Evolutionary conservation across 495 filamentous ascomycete species (phyloP).

Genomic region (Astrothelium subdiscretum): DNA sequence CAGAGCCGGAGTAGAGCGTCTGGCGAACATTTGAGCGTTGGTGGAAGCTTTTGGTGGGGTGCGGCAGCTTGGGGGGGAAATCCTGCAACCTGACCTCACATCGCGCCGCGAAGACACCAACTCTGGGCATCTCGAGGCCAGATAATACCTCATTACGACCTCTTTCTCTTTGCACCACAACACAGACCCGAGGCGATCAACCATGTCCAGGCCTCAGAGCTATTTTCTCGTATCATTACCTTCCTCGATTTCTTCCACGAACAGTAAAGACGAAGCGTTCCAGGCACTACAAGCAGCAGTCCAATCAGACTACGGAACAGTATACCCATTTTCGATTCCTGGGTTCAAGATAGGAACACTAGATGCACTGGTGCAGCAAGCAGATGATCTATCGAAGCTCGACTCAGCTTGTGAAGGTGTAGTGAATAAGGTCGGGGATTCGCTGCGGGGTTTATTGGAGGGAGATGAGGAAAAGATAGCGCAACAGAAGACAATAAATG

Average conservation of each 20-base stretch:
- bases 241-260: slow-evolving; percentile 57
- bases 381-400: slow-evolving; percentile 87
- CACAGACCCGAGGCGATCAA: background rate
- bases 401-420: slow-evolving; percentile 66
- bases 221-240: slow-evolving; percentile 60
- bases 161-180: background rate
- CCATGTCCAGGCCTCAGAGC: slow-evolving; percentile 4
- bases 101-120: background rate
- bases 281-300: slow-evolving; percentile 59
- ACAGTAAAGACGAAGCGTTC: slow-evolving; percentile 69
- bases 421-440: slow-evolving; percentile 79
- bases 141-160: background rate
- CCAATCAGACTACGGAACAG: slow-evolving; percentile 60
- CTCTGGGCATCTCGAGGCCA: background rate
- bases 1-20: background rate
- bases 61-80: background rate
- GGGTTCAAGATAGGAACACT: slow-evolving; percentile 96
- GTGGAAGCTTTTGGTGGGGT: background rate
- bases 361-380: slow-evolving; percentile 92
- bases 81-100: slow-evolving; percentile 1
- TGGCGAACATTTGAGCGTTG: background rate
- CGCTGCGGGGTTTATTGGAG: slow-evolving; percentile 64
- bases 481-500: slow-evolving; percentile 87
- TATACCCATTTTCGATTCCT: slow-evolving; percentile 70
- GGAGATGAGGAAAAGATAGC: slow-evolving; percentile 71